Evolutionary conservation across 495 filamentous ascomycete genomes (phyloP).

Genomic region (Lepidopterella palustris): DNA sequence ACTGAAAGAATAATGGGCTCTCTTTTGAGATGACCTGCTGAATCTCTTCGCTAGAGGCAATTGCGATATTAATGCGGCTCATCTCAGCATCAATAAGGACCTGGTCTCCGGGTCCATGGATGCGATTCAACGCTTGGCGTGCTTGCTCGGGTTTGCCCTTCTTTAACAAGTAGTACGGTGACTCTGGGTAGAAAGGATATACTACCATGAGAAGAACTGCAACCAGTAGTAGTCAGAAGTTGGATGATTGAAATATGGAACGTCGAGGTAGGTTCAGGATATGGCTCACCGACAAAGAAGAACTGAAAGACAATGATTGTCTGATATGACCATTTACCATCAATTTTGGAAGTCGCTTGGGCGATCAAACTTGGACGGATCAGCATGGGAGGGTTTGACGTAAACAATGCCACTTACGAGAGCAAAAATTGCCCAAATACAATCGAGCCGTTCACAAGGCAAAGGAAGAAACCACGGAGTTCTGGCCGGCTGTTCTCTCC

Average conservation of each 20-base stretch:
- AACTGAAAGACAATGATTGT: neutral
- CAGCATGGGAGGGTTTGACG: neutral
- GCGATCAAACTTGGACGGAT: neutral
- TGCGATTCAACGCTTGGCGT: neutral
- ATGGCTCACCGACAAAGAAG: neutral
- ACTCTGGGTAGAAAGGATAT: neutral
- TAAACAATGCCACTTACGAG: neutral
- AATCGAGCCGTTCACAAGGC: constrained; percentile 1
- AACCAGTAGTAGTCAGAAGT: neutral
- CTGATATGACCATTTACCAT: neutral
- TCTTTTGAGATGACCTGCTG: neutral
- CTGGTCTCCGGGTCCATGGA: neutral
- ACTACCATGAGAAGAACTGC: neutral
- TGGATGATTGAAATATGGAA: neutral
- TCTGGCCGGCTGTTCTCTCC: constrained; percentile 1
- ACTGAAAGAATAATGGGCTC: neutral
- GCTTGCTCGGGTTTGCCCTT: neutral
- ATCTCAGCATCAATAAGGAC: neutral
- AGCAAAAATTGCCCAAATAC: neutral
- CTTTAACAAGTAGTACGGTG: neutral
- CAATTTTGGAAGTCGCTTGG: neutral
- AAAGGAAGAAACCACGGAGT: neutral
- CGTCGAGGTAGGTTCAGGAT: neutral
- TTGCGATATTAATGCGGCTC: neutral
- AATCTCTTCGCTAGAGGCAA: neutral